Percentiles rank a stretch among this genome's conserved stretches.
phyloP scores from a whole-genome alignment of 768 basidiomycete species.

The Nidularia sp. region DNA sequence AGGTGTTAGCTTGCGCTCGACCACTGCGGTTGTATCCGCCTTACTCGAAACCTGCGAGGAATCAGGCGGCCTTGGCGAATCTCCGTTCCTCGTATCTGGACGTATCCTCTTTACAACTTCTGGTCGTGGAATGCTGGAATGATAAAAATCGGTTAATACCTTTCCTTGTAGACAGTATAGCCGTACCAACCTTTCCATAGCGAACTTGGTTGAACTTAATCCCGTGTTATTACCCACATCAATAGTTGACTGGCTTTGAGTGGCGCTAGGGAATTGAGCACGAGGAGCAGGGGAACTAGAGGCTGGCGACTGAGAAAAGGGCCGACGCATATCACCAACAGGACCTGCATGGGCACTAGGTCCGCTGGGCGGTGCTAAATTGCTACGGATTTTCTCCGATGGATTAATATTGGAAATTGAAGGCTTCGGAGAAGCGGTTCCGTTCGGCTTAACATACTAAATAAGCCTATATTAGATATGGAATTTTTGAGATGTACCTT shows the following conservation, averaged over 20 bases:
- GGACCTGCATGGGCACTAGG: constrained; percentile 26
- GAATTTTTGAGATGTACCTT: constrained; percentile 14
- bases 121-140: constrained; percentile 64
- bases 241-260: constrained; percentile 14
- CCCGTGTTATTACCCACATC: constrained; percentile 20
- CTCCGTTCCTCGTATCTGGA: constrained; percentile 30
- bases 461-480: no score
- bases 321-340: constrained; percentile 32
- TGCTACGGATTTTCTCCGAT: constrained; percentile 30
- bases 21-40: neutral
- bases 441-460: constrained; percentile 16
- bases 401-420: constrained; percentile 16
- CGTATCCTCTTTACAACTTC: constrained; percentile 69
- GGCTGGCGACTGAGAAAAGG: constrained; percentile 22
- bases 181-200: constrained; percentile 58
- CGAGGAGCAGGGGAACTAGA: constrained; percentile 56
- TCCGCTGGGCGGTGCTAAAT: constrained; percentile 25
- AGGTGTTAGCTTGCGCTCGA: neutral
- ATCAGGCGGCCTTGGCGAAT: constrained; percentile 25
- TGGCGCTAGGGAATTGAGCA: constrained; percentile 34
- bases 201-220: constrained; percentile 46
- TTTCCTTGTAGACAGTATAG: neutral
- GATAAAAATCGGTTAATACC: neutral
- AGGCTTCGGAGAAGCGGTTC: constrained; percentile 26
- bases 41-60: neutral